phyloP scores from a whole-genome alignment of 2,329 filamentous ascomycete species.

The Penicillium sp. region DNA sequence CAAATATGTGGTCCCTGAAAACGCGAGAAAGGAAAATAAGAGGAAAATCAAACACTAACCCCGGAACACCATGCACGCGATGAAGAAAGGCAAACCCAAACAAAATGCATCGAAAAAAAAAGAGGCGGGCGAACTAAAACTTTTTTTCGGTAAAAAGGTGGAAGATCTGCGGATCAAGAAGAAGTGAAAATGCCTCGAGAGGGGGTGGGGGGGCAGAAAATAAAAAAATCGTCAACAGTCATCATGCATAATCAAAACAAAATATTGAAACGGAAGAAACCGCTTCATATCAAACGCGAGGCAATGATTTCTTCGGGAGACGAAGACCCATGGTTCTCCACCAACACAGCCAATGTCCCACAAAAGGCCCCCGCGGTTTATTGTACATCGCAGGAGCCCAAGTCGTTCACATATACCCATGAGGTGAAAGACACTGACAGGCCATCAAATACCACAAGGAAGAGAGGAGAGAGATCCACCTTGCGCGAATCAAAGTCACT shows the following conservation, averaged over 20 bases:
- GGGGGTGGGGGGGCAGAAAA: background rate
- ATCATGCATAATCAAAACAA: constrained; percentile 22
- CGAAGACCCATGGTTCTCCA: background rate
- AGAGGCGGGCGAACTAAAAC: constrained; percentile 23
- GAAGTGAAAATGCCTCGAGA: constrained; percentile 27
- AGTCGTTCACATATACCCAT: background rate
- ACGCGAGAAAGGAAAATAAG: constrained; percentile 14
- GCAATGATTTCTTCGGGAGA: constrained; percentile 19
- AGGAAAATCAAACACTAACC: constrained; percentile 16
- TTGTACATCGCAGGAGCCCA: constrained; percentile 33
- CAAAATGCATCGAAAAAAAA: constrained; percentile 16
- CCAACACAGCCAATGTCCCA: background rate
- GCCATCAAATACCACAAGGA: constrained; percentile 5
- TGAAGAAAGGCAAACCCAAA: constrained; percentile 7
- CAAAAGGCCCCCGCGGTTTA: constrained; percentile 32
- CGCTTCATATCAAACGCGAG: constrained; percentile 10
- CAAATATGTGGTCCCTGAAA: constrained; percentile 5
- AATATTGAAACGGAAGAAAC: constrained; percentile 1
- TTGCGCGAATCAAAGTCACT: constrained; percentile 9
- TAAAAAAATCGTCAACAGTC: constrained; percentile 14
- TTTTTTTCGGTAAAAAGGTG: constrained; percentile 19
- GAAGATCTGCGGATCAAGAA: constrained; percentile 15
- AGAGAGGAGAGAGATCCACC: constrained; percentile 2
- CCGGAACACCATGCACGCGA: constrained; percentile 26
- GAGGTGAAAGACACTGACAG: background rate